A percentile compares a stretch with the other conserved stretches of the same genome.
Conservation (phyloP, 2,329 filamentous ascomycete species). For the Pezicula neosporulosa region DNA sequence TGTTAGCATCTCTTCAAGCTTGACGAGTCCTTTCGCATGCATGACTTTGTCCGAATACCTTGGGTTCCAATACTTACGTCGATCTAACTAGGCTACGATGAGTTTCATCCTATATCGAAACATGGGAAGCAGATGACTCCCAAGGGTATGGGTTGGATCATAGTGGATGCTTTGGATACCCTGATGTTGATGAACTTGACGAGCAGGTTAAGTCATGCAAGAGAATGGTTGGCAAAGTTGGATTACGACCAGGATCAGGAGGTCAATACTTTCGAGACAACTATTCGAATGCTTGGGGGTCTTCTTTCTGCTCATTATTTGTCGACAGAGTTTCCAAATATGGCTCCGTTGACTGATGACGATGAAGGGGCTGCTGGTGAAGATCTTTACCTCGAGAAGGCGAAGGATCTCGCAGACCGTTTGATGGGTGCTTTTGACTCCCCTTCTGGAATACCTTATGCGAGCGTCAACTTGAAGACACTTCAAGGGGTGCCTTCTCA, state of each 20-base stretch:
- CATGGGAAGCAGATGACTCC: conserved; percentile 79
- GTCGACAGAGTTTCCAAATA: conserved; percentile 75
- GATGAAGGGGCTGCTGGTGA: conserved; percentile 73
- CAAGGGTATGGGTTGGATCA: conserved; percentile 94
- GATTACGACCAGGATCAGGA: conserved; percentile 91
- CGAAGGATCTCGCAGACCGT: conserved; percentile 85
- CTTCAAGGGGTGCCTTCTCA: conserved; percentile 77
- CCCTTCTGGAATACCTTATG: conserved; percentile 79
- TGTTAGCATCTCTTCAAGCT: conserved; percentile 1
- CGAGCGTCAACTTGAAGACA: conserved; percentile 83
- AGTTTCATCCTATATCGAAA: conserved; percentile 82
- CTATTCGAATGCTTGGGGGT: conserved; percentile 94
- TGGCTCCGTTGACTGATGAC: conserved; percentile 71
- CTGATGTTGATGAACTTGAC: conserved; percentile 99
- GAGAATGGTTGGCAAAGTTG: conserved; percentile 83
- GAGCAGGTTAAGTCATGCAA: conserved; percentile 74
- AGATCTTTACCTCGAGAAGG: conserved; percentile 94
- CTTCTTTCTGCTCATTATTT: conserved; percentile 92
- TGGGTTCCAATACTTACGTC: background rate
- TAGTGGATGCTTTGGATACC: conserved; percentile 92
- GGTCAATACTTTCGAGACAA: conserved; percentile 97
- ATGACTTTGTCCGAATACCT: background rate
- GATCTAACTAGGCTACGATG: conserved; percentile 64
- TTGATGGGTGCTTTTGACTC: conserved; percentile 86
- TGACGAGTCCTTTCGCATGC: background rate